Conservation (phyloP, 352 stramenopile species). For the Globisporangium cederbergense region DNA sequence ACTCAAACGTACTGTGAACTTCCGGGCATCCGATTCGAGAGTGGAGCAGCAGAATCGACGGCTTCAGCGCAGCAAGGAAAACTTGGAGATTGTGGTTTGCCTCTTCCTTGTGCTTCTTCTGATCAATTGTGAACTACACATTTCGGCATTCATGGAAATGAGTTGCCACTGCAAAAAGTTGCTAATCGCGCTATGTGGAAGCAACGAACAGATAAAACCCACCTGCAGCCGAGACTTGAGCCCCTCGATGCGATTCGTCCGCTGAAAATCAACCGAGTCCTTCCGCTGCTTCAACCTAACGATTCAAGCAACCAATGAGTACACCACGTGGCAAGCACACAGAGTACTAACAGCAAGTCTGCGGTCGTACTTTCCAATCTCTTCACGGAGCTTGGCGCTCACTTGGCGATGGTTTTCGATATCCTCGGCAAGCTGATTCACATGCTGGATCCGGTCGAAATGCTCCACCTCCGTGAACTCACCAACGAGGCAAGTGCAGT, state of each 20-base stretch:
- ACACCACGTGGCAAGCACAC: background rate
- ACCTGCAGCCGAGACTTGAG: slow-evolving; percentile 61
- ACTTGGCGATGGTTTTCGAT: slow-evolving; percentile 74
- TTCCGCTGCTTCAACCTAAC: slow-evolving; percentile 77
- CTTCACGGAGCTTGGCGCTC: slow-evolving; percentile 66
- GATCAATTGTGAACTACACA: slow-evolving; percentile 45
- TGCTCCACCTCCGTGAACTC: slow-evolving; percentile 56
- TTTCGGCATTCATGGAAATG: background rate
- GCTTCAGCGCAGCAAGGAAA: slow-evolving; percentile 64
- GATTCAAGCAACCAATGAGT: background rate
- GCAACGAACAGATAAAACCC: too few species aligned
- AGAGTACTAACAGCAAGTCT: background rate
- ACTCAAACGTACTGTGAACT: slow-evolving; percentile 46
- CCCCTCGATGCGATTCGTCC: slow-evolving; percentile 69
- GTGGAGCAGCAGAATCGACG: slow-evolving; percentile 56
- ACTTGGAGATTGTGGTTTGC: slow-evolving; percentile 62
- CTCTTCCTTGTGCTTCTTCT: slow-evolving; percentile 77
- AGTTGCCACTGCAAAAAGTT: background rate
- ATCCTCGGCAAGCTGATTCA: slow-evolving; percentile 79
- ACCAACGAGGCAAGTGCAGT: slow-evolving; percentile 12
- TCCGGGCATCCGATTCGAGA: slow-evolving; percentile 70
- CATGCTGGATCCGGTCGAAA: slow-evolving; percentile 79
- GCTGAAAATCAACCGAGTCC: slow-evolving; percentile 74
- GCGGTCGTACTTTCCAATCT: slow-evolving; percentile 69
- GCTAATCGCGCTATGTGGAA: too few species aligned